Conservation (phyloP, 148 eudicot species). For the Euryodendron excelsum region DNA sequence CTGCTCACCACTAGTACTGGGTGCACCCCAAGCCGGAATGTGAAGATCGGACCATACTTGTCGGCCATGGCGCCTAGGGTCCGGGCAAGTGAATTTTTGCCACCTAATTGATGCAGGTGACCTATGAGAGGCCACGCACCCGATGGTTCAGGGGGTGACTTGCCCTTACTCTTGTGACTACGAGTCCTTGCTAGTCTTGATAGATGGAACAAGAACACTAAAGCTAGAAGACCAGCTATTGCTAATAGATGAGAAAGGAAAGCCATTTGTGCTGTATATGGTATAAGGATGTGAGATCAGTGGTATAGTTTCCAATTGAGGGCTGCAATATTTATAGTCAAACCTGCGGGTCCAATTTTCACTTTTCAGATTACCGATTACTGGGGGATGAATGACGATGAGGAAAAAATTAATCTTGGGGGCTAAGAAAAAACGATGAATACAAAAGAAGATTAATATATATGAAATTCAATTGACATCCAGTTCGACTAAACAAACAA, state of each 20-base stretch:
- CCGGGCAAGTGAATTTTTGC: background rate
- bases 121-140: slow-evolving; percentile 1
- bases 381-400: too few relatives aligned
- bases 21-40: background rate
- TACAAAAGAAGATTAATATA: too few relatives aligned
- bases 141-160: background rate
- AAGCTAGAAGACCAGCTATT: background rate
- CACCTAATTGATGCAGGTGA: background rate
- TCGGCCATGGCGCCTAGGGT: background rate
- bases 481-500: too few relatives aligned
- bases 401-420: too few relatives aligned
- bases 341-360: too few relatives aligned
- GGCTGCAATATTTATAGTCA: too few relatives aligned
- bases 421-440: too few relatives aligned
- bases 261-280: background rate
- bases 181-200: background rate
- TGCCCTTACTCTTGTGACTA: background rate
- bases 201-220: background rate
- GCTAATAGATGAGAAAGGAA: background rate
- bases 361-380: too few relatives aligned
- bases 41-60: background rate
- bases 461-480: too few relatives aligned
- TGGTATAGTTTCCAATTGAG: too few relatives aligned
- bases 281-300: too few relatives aligned
- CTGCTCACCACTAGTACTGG: background rate